phyloP scores from a whole-genome alignment of 2,329 filamentous ascomycete genomes.

The Metarhizium brunneum region DNA sequence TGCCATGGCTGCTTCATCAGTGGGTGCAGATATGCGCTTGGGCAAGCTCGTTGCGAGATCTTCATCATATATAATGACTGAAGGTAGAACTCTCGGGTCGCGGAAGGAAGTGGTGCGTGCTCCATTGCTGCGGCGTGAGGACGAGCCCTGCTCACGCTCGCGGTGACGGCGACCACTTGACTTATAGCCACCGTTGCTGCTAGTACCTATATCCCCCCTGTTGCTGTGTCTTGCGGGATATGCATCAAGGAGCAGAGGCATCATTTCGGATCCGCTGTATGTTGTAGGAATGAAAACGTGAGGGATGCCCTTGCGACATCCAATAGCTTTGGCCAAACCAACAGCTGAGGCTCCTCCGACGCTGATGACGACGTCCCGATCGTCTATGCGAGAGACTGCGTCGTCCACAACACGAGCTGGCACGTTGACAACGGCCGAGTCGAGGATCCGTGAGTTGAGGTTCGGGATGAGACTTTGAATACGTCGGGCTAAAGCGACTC shows the following conservation, averaged over 20 bases:
- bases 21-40: constrained; percentile 20
- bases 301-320: constrained; percentile 40
- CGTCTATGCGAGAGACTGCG: constrained; percentile 18
- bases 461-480: constrained; percentile 25
- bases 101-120: constrained; percentile 10
- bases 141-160: not conserved
- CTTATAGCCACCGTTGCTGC: constrained; percentile 4
- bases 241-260: constrained; percentile 16
- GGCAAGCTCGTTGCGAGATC: constrained; percentile 21
- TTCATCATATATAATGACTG: constrained; percentile 29
- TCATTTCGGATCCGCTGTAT: constrained; percentile 53
- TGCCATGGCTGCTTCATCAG: constrained; percentile 9
- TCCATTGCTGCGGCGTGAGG: constrained; percentile 3
- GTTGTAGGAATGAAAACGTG: constrained; percentile 53
- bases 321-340: constrained; percentile 47
- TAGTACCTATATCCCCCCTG: not conserved
- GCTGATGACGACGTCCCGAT: constrained; percentile 48
- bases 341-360: constrained; percentile 56
- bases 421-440: constrained; percentile 21
- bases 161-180: not conserved
- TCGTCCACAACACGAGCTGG: constrained; percentile 18
- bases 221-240: constrained; percentile 10
- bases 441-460: constrained; percentile 21
- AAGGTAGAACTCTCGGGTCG: constrained; percentile 15
- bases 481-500: constrained; percentile 21